Conservation (phyloP, 2,329 filamentous ascomycete species). For the Cryphonectria radicalis region DNA sequence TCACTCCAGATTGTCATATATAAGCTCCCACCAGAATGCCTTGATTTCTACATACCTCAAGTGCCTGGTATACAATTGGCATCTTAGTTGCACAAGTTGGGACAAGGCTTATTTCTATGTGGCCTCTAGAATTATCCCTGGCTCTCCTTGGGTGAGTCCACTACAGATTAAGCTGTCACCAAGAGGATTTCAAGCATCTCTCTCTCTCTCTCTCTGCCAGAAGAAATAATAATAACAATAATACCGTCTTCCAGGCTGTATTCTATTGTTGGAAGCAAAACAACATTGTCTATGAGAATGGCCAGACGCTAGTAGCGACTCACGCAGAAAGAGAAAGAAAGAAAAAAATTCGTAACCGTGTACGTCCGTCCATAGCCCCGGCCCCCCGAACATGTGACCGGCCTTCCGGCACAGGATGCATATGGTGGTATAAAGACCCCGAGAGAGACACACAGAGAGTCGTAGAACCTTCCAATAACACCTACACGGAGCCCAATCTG, state of each 20-base stretch:
- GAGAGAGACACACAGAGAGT: background rate
- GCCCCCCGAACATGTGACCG: background rate
- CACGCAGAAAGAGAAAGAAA: background rate
- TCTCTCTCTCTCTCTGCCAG: background rate
- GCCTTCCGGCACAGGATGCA: background rate
- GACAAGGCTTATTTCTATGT: no score
- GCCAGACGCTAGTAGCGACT: background rate
- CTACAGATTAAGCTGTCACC: background rate
- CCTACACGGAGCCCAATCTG: background rate
- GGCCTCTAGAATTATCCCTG: background rate
- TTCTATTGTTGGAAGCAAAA: constrained; percentile 2
- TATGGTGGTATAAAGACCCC: background rate
- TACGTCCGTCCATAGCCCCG: background rate
- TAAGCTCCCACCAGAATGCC: background rate
- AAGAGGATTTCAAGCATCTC: background rate
- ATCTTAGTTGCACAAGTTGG: background rate
- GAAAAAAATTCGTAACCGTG: background rate
- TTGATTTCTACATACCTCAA: background rate
- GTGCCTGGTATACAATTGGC: background rate
- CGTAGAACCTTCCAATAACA: background rate
- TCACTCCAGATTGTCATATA: background rate
- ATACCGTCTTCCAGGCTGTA: background rate
- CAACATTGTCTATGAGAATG: background rate
- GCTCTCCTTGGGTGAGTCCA: background rate
- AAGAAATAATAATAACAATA: background rate